Evolutionary conservation across 2,329 filamentous ascomycete genomes (phyloP).

Genomic region (Aureobasidium subglaciale): DNA sequence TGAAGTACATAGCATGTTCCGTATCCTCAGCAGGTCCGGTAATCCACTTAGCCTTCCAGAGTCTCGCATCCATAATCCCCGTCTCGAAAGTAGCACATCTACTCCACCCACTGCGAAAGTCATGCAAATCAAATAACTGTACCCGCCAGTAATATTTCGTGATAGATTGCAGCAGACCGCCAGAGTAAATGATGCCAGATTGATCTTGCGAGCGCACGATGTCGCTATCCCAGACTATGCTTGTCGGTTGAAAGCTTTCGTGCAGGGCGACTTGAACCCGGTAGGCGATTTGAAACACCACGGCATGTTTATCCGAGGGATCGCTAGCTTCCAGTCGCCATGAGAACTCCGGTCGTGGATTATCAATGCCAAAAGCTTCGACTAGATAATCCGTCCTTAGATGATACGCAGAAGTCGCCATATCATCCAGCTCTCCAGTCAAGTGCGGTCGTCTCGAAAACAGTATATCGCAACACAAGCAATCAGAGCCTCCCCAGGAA

Average conservation of each 20-base stretch:
- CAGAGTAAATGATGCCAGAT: background rate
- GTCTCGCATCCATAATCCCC: background rate
- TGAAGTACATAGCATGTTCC: constrained; percentile 11
- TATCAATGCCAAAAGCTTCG: constrained; percentile 8
- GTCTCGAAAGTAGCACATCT: background rate
- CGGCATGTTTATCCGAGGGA: background rate
- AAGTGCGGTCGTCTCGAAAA: background rate
- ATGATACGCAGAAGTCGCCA: constrained; percentile 3
- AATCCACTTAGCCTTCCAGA: constrained; percentile 14
- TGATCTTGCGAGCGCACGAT: background rate
- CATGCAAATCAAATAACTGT: background rate
- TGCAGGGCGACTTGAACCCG: background rate
- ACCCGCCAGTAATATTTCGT: constrained; percentile 12
- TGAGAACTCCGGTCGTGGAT: constrained; percentile 7
- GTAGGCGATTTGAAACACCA: background rate
- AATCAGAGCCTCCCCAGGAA: background rate
- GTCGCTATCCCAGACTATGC: constrained; percentile 2
- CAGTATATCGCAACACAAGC: background rate
- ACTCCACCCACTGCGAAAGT: background rate
- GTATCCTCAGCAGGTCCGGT: constrained; percentile 9
- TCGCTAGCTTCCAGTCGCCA: constrained; percentile 4
- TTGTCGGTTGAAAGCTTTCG: background rate
- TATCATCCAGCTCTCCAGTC: background rate
- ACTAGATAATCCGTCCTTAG: constrained; percentile 1
- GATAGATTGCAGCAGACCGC: background rate